Base-by-base conservation (phyloP, 2,329 filamentous ascomycete species). In the Colletotrichum nymphaeae region DNA sequence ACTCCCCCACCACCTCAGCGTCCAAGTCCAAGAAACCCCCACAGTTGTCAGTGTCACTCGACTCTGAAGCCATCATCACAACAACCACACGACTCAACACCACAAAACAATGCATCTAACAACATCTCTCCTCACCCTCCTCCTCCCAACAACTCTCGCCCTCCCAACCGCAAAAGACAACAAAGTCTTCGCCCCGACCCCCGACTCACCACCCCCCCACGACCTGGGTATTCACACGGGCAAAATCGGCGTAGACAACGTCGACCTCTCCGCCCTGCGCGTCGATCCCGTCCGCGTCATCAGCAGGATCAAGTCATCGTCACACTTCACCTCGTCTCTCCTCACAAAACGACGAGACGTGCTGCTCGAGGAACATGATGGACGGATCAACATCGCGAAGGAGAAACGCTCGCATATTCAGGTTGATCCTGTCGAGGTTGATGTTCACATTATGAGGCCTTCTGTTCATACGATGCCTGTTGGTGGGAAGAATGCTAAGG, bases 181-280 rank as follows among this genome's bases (percentile, higher is more conserved):
- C 26, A 69, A 63, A 35, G 16, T 62, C 35, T 37, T 55, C 55
- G 3, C 37, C 8, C 60, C 46, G 2, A n/a, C 16, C 32, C 24
- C 32, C 24, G 37, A 42, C 22, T 2, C 5, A 52, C 55, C 14
- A 12, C 35, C 16, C 2, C n/a, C 26, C 9, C n/a, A 19, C 1
- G 63, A 70, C 55, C 60, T 70, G 1, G 56, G 56, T 46, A 1
- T 8, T 12, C 9, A 62, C 8, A 73, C 59, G 53, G 70, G 70
- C 46, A 56, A 16, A 11, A 73, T 73, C 56, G 60, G 71, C 46
- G 67, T 73, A n/a, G 71, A 73, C 49, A 60, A 32, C 4, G 70
- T 73, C 24, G 70, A 73, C 67, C 55, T 60, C 42, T 65, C 12
- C 60, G 14, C 16, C 26, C 70, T 73, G 5, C 70, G 70, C 46